Conservation (phyloP, 208 protist species). For the Blechomonas ayalai region DNA sequence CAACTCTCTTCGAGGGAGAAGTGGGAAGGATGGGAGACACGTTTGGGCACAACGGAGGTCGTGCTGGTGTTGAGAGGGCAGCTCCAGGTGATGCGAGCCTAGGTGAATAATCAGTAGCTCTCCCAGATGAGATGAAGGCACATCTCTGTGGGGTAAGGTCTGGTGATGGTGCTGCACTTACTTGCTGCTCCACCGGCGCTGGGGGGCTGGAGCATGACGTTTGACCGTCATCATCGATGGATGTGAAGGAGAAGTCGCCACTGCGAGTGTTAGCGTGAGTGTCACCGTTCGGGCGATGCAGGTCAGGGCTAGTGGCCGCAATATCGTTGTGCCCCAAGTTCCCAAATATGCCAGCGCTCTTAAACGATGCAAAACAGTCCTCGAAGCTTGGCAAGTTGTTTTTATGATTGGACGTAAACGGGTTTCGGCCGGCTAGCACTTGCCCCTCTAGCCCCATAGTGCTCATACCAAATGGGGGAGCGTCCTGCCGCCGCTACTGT, state of each 20-base stretch:
- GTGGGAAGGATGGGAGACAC: conserved; percentile 15
- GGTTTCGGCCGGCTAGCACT: background rate
- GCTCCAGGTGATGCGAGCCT: no score
- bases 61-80: background rate
- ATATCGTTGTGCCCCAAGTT: conserved; percentile 7
- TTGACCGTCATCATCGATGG: conserved; percentile 10
- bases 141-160: no score
- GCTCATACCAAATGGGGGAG: background rate
- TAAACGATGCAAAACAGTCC: conserved; percentile 1
- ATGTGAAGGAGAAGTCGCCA: conserved; percentile 12
- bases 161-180: no score
- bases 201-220: no score
- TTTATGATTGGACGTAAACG: background rate
- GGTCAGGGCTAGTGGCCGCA: background rate
- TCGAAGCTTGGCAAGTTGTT: conserved; percentile 11
- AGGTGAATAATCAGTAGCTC: no score
- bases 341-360: background rate
- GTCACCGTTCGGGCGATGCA: background rate
- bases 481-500: background rate
- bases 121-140: no score
- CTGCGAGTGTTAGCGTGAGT: background rate
- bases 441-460: conserved; percentile 1
- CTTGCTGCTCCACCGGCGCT: conserved; percentile 7
- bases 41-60: conserved; percentile 11
- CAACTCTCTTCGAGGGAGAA: conserved; percentile 2